These are phyloP conservation scores for Trametes coccinea DNA, from an alignment of 768 basidiomycete genomes.

Conservation along the genomic window DNA sequence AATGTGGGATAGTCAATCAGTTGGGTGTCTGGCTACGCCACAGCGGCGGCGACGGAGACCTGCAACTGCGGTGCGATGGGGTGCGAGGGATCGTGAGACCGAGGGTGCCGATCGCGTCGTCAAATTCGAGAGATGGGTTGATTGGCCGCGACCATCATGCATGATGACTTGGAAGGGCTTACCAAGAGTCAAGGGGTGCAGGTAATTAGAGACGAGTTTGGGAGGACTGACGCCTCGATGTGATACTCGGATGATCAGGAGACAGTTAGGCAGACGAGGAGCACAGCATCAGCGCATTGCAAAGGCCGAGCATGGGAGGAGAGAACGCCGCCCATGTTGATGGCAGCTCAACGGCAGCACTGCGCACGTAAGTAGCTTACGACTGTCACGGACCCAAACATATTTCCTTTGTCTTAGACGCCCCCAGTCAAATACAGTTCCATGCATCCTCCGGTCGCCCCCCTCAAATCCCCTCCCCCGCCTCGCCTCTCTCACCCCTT, in stretches of 20 bases:
- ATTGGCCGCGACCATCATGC: constrained; percentile 1
- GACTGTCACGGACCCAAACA: constrained; percentile 10
- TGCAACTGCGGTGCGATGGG: constrained; percentile 1
- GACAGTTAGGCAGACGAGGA: background rate
- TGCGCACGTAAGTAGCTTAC: background rate
- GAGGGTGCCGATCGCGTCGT: constrained; percentile 15
- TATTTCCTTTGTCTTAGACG: constrained; percentile 21
- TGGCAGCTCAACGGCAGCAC: constrained; percentile 11
- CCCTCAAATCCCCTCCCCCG: constrained; percentile 14
- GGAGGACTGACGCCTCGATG: background rate
- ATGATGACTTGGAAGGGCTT: background rate
- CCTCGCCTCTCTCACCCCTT: background rate
- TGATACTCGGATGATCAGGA: constrained; percentile 8
- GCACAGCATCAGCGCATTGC: constrained; percentile 17
- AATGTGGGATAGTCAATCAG: background rate
- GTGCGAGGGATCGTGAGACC: constrained; percentile 14
- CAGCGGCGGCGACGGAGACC: background rate
- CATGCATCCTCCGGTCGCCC: constrained; percentile 8
- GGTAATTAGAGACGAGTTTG: background rate
- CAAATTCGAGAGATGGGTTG: constrained; percentile 14
- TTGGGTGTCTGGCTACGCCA: background rate
- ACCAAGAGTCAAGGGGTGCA: background rate
- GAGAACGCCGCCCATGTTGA: constrained; percentile 20
- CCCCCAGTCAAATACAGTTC: constrained; percentile 22
- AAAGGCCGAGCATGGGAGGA: constrained; percentile 6